Percentiles rank a stretch among this genome's conserved stretches.
Evolutionary conservation across 108 stramenopile genomes (phyloP).

Genomic region (Skeletonema potamos): DNA sequence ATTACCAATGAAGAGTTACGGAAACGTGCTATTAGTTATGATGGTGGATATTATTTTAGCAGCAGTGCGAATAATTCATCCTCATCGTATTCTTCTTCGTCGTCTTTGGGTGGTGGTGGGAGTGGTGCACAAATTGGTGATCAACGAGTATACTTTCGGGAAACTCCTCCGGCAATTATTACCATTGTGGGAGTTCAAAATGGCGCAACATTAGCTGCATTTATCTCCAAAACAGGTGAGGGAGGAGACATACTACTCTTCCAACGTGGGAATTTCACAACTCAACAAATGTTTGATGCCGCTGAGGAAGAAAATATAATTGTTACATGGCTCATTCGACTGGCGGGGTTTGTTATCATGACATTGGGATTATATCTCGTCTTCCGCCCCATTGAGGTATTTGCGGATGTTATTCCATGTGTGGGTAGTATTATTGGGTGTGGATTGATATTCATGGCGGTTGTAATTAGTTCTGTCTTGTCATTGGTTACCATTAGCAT

Average conservation of each 20-base stretch:
- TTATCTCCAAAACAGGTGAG: background rate
- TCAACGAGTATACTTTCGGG: slow-evolving; percentile 21
- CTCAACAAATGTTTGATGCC: slow-evolving; percentile 32
- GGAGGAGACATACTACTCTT: slow-evolving; percentile 30
- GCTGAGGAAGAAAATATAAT: slow-evolving; percentile 19
- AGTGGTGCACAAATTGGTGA: slow-evolving; percentile 12
- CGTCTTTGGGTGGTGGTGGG: background rate
- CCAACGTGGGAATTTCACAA: slow-evolving; percentile 5
- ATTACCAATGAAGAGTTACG: background rate
- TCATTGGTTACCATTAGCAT: slow-evolving; percentile 22
- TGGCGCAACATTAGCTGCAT: slow-evolving; percentile 14
- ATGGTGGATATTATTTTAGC: background rate
- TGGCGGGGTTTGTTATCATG: slow-evolving; percentile 37
- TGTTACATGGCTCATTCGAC: slow-evolving; percentile 29
- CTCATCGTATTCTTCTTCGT: background rate
- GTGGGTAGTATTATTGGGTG: slow-evolving; percentile 23
- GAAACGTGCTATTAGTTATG: background rate
- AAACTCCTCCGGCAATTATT: slow-evolving; percentile 15
- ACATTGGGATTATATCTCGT: slow-evolving; percentile 18
- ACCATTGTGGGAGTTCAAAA: slow-evolving; percentile 37
- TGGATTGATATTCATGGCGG: slow-evolving; percentile 15
- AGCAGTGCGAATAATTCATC: background rate
- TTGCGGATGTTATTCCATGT: slow-evolving; percentile 39
- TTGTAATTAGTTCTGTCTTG: slow-evolving; percentile 9
- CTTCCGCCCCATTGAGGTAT: slow-evolving; percentile 27